Conservation (phyloP, 2,329 filamentous ascomycete species). For the Epichloe elymi region DNA sequence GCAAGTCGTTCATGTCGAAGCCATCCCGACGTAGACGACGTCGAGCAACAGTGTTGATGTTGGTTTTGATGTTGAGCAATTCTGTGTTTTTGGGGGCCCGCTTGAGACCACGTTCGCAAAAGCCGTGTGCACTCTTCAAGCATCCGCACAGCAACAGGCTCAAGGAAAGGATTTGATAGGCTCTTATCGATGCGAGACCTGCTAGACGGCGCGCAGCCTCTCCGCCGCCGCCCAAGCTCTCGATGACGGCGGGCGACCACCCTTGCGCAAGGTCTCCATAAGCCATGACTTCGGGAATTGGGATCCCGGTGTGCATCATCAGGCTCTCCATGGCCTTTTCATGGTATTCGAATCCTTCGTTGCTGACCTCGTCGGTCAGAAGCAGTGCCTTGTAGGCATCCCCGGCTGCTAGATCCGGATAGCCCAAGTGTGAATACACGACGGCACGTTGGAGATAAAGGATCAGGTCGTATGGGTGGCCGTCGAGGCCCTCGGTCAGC, state of each 20-base stretch:
- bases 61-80: constrained; percentile 38
- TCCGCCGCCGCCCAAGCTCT: constrained; percentile 20
- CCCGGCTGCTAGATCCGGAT: constrained; percentile 78
- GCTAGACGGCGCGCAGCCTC: constrained; percentile 29
- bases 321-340: constrained; percentile 48
- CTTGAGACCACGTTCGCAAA: constrained; percentile 48
- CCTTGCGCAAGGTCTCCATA: constrained; percentile 28
- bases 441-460: constrained; percentile 57
- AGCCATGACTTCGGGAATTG: constrained; percentile 31
- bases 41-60: constrained; percentile 40
- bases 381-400: constrained; percentile 88
- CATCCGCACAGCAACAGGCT: constrained; percentile 53
- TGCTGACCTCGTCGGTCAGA: constrained; percentile 64
- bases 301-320: constrained; percentile 17
- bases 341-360: constrained; percentile 75
- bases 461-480: constrained; percentile 46
- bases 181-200: constrained; percentile 37
- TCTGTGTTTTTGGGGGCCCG: constrained; percentile 41
- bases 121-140: constrained; percentile 52
- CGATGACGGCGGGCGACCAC: constrained; percentile 19
- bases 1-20: constrained; percentile 42
- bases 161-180: constrained; percentile 45
- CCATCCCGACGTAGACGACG: constrained; percentile 32
- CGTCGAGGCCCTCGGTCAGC: constrained; percentile 41
- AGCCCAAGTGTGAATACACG: constrained; percentile 61